Base-by-base conservation (phyloP, 768 basidiomycete genomes). In the Nidularia sp. region DNA sequence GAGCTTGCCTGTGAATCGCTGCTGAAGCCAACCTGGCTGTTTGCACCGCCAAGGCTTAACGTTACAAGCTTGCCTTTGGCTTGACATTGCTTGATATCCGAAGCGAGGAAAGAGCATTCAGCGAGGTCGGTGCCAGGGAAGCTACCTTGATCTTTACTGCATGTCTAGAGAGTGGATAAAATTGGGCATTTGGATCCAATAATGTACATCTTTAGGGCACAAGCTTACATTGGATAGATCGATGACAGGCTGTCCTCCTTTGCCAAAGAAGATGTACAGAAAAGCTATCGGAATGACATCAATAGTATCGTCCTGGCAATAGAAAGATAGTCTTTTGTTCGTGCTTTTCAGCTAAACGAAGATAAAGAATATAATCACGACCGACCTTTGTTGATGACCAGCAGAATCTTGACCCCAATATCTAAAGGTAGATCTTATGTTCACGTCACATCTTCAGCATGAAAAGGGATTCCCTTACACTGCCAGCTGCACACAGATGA, bases 61-160 rank as follows among this genome's bases (percentile, higher is more conserved):
- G 78, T 79, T 29, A 81, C 63, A 15, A 78, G 67, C 57, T 84
- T 85, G 12, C 84, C 84, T 42, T 76, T 76, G 7, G 73, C 67
- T 62, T 90, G 87, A 65, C 87, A 90, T 35, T 74, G 70, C 62
- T 82, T 60, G 57, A 90, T 88, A 51, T 81, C 79, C 2, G 78
- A 62, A 3, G 81, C 80, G 48, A 88, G 68, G 65, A 81, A 81
- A 4, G 72, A 68, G 59, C 88, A 89, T 58, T 88, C 73, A 13
- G 80, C 80, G n/a, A 89, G 72, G 51, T 75, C 68, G 33, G 83
- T 84, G 13, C 83, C 84, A 2, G 78, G 53, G 57, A 86, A 88
- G n/a, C 74, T 67, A 2, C 70, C 56, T 45, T 75, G 67, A 49
- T 74, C 68, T 48, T 61, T 58, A 62, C 74, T 83, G 66, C 86